Evolutionary conservation across 2,329 filamentous ascomycete genomes (phyloP), one percentile per base, ranked within the genome.

Genomic region (Apiospora arundinis): DNA sequence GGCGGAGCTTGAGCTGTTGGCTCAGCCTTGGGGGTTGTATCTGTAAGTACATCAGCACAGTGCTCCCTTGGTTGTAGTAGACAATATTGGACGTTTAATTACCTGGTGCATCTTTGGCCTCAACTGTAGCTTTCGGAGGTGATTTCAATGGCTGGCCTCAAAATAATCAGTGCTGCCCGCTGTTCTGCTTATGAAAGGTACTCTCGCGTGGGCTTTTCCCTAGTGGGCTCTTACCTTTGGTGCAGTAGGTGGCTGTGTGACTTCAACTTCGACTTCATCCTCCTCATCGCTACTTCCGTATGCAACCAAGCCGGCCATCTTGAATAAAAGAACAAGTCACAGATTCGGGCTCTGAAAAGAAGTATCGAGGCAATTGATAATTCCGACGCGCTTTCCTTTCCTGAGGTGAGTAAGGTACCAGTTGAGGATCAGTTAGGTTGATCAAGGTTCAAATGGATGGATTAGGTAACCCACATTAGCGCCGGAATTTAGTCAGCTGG

Each of bases 231-330:
- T 74, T 80, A 80, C 78, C 78, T 80, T 76, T 76, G 71, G 40
- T 9, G 32, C 72, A 75, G 67, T 8, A 74, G 71, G 46, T 74
- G 74, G 40, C 75, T 73, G 46, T 37, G 67, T 71, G 37, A 77
- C 72, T 70, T 78, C 78, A 67, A 63, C 56, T 63, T 78, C 78
- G 68, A 63, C 56, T 63, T 63, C 56, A 5, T 80, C 78, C 60
- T 80, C 79, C 44, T 80, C 79, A 49, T 80, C 78, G 65, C 78
- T 80, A 65, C 79, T 81, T 65, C 78, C 78, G 67, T 81, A 81
- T 48, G 74, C 74, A 21, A 81, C 79, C 23, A 81, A 74, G 49
- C 75, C 78, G 68, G 70, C 68, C 45, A 48, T 72, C 37, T 9
- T n/a, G 5, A 18, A 5, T 9, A n/a, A n/a, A n/a, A 40, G n/a